Evolutionary conservation across 1,284 basidiomycete genomes (phyloP).

Genomic region (Mycena citricolor): DNA sequence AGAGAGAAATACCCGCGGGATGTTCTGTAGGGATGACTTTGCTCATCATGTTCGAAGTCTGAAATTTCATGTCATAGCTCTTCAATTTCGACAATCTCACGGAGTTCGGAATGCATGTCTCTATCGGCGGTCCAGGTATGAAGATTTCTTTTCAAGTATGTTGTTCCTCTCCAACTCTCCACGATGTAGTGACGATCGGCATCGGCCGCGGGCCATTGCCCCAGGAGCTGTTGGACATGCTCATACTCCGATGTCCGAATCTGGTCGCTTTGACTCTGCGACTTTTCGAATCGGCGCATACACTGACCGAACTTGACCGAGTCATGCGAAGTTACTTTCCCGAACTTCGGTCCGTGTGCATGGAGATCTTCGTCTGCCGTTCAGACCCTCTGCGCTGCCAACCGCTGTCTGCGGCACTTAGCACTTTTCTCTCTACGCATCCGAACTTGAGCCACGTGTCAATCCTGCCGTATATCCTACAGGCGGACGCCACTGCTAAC

Average conservation of each 20-base stretch:
- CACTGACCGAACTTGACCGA: not conserved
- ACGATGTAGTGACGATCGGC: not conserved
- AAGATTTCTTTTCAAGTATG: no score
- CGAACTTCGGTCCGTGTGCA: not conserved
- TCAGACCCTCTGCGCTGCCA: not conserved
- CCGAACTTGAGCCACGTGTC: slow-evolving; percentile 1
- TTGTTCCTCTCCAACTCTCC: not conserved
- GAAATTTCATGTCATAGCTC: no score
- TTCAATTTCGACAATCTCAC: slow-evolving; percentile 10
- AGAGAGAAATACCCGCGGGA: no score
- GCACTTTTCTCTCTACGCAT: slow-evolving; percentile 12
- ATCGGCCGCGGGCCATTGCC: no score
- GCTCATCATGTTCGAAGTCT: no score
- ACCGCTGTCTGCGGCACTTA: not conserved
- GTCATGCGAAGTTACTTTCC: not conserved
- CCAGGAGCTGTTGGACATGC: slow-evolving; percentile 50
- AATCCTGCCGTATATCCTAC: not conserved
- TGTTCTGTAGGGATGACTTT: no score
- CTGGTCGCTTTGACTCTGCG: slow-evolving; percentile 46
- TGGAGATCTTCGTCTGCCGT: slow-evolving; percentile 3
- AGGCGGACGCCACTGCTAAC: not conserved
- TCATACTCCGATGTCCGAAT: slow-evolving; percentile 43
- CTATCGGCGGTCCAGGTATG: not conserved
- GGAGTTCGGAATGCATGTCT: not conserved
- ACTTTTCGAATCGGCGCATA: slow-evolving; percentile 4